Conservation (phyloP, 192 early-diverging fungal species). For the Paraglomus occultum region DNA sequence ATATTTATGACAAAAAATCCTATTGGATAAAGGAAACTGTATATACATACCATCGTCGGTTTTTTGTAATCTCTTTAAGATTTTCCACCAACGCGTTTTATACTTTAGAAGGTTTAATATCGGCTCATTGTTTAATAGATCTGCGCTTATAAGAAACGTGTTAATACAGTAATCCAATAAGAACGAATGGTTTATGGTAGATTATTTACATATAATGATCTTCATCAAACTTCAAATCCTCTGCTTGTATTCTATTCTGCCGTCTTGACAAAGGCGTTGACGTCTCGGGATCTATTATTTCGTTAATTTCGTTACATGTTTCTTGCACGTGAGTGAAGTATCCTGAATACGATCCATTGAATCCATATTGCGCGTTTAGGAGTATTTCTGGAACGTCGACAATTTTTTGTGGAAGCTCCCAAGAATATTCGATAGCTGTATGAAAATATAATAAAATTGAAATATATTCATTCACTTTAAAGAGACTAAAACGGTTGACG, state of each 20-base stretch:
- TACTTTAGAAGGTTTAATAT: slow-evolving; percentile 74
- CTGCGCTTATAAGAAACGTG: slow-evolving; percentile 45
- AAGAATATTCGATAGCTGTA: slow-evolving; percentile 71
- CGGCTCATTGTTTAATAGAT: slow-evolving; percentile 85
- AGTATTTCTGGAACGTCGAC: slow-evolving; percentile 35
- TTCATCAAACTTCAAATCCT: slow-evolving; percentile 87
- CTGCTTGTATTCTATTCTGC: slow-evolving; percentile 57
- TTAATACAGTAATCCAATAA: not conserved
- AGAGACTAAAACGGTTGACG: not conserved
- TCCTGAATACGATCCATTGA: slow-evolving; percentile 82
- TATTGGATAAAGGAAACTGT: no score
- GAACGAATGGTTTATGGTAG: not conserved
- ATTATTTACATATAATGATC: slow-evolving; percentile 81
- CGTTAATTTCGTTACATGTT: slow-evolving; percentile 70
- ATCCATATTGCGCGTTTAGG: slow-evolving; percentile 72
- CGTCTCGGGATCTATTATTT: slow-evolving; percentile 58
- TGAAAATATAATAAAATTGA: not conserved
- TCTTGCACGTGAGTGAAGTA: slow-evolving; percentile 71
- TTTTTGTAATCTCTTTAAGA: slow-evolving; percentile 67
- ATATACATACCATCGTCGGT: slow-evolving; percentile 20
- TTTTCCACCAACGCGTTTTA: slow-evolving; percentile 63
- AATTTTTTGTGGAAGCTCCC: slow-evolving; percentile 81
- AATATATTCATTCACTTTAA: not conserved
- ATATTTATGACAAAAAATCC: no score
- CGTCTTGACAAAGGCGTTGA: slow-evolving; percentile 54